These are phyloP conservation scores for Laguncularia racemosa DNA, from an alignment of 345 rosid species.

Conservation along the genomic window DNA sequence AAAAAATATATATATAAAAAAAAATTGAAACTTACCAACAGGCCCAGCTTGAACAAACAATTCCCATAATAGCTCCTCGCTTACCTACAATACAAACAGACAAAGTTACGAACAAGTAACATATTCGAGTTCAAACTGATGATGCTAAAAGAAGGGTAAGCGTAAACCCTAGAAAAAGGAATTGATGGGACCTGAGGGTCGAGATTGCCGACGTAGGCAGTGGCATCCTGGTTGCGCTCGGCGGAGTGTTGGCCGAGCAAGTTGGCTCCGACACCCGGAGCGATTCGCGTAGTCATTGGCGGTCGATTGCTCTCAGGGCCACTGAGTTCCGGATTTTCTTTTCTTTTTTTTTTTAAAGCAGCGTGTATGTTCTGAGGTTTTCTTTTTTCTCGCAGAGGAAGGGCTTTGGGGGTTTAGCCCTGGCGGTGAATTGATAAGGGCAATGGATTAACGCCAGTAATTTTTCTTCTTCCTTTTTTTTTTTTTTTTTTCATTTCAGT, in stretches of 20 bases:
- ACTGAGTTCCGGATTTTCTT: no score
- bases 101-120: no score
- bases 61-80: slow-evolving; percentile 96
- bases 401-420: no score
- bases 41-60: slow-evolving; percentile 97
- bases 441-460: no score
- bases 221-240: slow-evolving; percentile 97
- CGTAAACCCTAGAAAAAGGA: not conserved
- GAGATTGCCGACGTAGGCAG: slow-evolving; percentile 87
- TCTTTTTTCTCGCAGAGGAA: no score
- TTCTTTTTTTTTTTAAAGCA: no score
- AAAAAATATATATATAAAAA: not conserved
- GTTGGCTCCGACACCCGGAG: slow-evolving; percentile 98
- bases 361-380: no score
- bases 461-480: no score
- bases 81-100: slow-evolving; percentile 23
- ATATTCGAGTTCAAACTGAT: no score
- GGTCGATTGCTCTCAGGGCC: no score
- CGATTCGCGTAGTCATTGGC: slow-evolving; percentile 83
- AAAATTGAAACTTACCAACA: slow-evolving; percentile 48
- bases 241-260: slow-evolving; percentile 95
- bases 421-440: no score
- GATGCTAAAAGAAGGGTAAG: not conserved
- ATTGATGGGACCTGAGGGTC: slow-evolving; percentile 56
- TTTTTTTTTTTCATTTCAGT: no score